These are phyloP conservation scores for Chenopodium suecicum DNA, from an alignment of 148 eudicot species.

Conservation along the genomic window DNA sequence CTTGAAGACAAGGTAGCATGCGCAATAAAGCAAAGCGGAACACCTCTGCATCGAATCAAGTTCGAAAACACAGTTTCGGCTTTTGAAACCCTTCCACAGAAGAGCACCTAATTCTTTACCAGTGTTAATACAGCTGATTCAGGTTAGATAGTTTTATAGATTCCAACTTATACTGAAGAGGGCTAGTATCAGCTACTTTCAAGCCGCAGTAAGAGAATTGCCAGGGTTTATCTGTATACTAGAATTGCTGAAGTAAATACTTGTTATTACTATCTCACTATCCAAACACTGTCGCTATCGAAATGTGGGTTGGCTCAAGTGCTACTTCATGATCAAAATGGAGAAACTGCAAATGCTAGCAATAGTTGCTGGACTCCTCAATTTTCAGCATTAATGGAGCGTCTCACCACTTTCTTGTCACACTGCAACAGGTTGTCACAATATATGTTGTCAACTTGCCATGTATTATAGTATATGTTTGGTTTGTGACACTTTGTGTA, in stretches of 20 bases:
- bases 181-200: background rate
- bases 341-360: background rate
- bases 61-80: conserved; percentile 96
- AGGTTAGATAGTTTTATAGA: conserved; percentile 4
- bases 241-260: background rate
- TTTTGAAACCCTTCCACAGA: conserved; percentile 92
- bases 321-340: background rate
- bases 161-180: conserved; percentile 1
- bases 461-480: background rate
- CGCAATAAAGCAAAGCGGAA: conserved; percentile 97
- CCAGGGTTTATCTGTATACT: background rate
- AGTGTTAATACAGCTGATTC: background rate
- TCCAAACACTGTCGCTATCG: background rate
- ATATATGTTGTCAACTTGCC: background rate
- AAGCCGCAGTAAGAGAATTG: background rate
- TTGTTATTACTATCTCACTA: background rate
- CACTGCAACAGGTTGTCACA: background rate
- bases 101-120: conserved; percentile 45
- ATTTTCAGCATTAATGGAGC: background rate
- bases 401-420: background rate
- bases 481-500: background rate
- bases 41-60: conserved; percentile 87
- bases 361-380: background rate
- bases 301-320: background rate
- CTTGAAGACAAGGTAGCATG: conserved; percentile 96